These are phyloP conservation scores for Pleurotus cornucopiae DNA, from an alignment of 768 basidiomycete genomes.

Conservation along the genomic window DNA sequence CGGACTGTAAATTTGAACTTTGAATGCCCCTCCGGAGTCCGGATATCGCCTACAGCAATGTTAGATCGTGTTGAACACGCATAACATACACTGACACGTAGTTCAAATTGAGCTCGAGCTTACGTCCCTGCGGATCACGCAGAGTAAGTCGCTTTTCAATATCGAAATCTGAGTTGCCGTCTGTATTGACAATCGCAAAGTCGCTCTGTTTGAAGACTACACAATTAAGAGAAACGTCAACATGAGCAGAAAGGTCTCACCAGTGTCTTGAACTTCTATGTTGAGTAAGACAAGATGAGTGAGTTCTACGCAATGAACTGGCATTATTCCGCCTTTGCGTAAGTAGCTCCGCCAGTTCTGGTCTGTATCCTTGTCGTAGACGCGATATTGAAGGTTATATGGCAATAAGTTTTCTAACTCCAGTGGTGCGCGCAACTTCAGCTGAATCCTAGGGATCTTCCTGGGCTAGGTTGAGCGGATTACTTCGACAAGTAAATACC, in stretches of 20 bases:
- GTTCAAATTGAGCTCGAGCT: conserved; percentile 79
- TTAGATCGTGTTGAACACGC: not conserved
- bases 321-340: conserved; percentile 90
- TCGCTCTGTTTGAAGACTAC: conserved; percentile 90
- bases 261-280: conserved; percentile 86
- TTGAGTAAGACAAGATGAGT: conserved; percentile 87
- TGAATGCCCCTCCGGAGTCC: conserved; percentile 92
- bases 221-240: too few species aligned
- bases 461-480: conserved; percentile 31
- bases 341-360: conserved; percentile 95
- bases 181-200: conserved; percentile 95
- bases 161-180: conserved; percentile 85
- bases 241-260: conserved; percentile 33
- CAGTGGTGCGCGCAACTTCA: conserved; percentile 87
- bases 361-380: conserved; percentile 92
- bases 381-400: conserved; percentile 91
- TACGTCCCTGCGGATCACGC: conserved; percentile 69
- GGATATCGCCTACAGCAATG: conserved; percentile 58
- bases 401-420: conserved; percentile 95
- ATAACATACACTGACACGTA: conserved; percentile 64
- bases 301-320: conserved; percentile 92
- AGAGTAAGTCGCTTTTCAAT: conserved; percentile 70
- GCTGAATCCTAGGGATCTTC: conserved; percentile 77
- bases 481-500: not conserved
- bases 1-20: conserved; percentile 90